Base-by-base conservation (phyloP, 257 asterid genomes). In the Scutellaria barbata region DNA sequence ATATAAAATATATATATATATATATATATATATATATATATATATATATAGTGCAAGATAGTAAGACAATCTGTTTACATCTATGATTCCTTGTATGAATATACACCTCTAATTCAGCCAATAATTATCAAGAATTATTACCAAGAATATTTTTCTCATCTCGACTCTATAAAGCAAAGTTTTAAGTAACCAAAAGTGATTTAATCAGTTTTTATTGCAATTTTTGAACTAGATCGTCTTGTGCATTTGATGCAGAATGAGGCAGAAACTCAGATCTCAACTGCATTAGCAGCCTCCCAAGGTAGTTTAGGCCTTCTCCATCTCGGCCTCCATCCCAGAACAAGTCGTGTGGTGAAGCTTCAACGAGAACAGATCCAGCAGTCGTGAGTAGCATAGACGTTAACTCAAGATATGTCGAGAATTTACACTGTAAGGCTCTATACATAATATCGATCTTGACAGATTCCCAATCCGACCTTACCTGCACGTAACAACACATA, bases 251-350 rank as follows among this genome's bases (percentile, higher is more conserved):
- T 18, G 68, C 51, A 59, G 74, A 61, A 57, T 82, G 79, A 41
- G 80, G 86, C 11, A 85, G 72, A 79, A 89, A 78, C 85, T 89
- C 99, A 0, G 99, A 89, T 62, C 99, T 85, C 83, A 94, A 80
- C 83, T 73, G 85, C 99, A 91, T 94, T 66, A 94, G 77, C 78
- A 91, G 84, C 84, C 97, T 83, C 65, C 97, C 99, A 1, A 94
- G 99, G 83, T 94, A 91, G 81, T 94, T 94, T 33, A 94, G 87
- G 40, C 99, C 99, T 82, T 94, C 99, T 8, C 97, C 96, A n/a
- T 94, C 97, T 56, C 99, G 87, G 10, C 99, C 97, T 33, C 99
- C 99, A 20, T 97, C 99, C 97, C 99, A 94, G 74, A 94, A 94
- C 71, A 87, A 85, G 74, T 94, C 97, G 75, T 91, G 97, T 0